These are phyloP conservation scores for Parafenestella ontariensis DNA, from an alignment of 2,329 filamentous ascomycete genomes.

Conservation along the genomic window DNA sequence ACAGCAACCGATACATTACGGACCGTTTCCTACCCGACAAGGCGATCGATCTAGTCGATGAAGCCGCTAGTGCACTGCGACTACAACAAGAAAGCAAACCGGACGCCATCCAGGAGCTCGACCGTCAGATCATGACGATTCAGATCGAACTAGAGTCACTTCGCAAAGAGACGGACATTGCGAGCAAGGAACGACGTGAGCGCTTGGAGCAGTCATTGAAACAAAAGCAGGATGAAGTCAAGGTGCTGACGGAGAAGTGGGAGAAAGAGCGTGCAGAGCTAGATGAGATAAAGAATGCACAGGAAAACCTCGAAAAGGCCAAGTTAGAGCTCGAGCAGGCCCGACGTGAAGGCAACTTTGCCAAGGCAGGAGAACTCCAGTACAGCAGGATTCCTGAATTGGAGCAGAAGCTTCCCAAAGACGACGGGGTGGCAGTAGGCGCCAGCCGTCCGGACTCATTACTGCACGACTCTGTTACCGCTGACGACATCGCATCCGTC, in stretches of 20 bases:
- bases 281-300: slow-evolving; percentile 82
- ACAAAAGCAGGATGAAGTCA: slow-evolving; percentile 76
- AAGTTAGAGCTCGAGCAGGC: slow-evolving; percentile 86
- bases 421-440: slow-evolving; percentile 58
- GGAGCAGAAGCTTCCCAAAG: slow-evolving; percentile 79
- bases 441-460: slow-evolving; percentile 61
- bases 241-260: slow-evolving; percentile 81
- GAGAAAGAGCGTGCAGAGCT: slow-evolving; percentile 88
- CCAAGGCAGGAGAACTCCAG: slow-evolving; percentile 84
- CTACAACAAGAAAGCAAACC: slow-evolving; percentile 97
- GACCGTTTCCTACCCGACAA: slow-evolving; percentile 96
- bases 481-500: slow-evolving; percentile 91
- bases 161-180: slow-evolving; percentile 90
- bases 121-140: slow-evolving; percentile 95
- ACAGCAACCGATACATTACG: slow-evolving; percentile 95
- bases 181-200: slow-evolving; percentile 84
- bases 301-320: slow-evolving; percentile 87
- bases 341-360: slow-evolving; percentile 87
- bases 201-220: slow-evolving; percentile 82
- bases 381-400: slow-evolving; percentile 86
- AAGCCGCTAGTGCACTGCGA: slow-evolving; percentile 87
- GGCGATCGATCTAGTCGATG: slow-evolving; percentile 95
- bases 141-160: slow-evolving; percentile 96
- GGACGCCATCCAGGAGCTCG: slow-evolving; percentile 88
- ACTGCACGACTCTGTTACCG: slow-evolving; percentile 92